Evolutionary conservation across 768 basidiomycete species (phyloP).

Genomic region (Baorangia bicolor): DNA sequence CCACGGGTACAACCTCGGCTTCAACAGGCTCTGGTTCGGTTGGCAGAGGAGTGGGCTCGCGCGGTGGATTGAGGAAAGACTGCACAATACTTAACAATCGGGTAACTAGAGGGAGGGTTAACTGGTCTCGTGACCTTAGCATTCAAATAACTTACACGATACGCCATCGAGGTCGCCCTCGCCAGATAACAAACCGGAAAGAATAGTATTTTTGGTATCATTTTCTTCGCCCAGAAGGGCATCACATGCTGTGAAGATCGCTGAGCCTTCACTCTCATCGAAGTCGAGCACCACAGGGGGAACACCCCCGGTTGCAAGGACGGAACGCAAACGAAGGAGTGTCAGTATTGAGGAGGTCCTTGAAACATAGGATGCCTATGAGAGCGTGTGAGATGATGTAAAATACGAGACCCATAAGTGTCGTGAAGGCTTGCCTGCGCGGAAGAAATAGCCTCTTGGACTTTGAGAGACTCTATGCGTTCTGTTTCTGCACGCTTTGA

Average conservation of each 20-base stretch:
- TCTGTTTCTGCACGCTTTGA: conserved; percentile 56
- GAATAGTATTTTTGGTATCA: conserved; percentile 47
- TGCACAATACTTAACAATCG: conserved; percentile 59
- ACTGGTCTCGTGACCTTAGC: conserved; percentile 2
- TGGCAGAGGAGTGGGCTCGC: conserved; percentile 33
- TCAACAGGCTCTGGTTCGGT: conserved; percentile 32
- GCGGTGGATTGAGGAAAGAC: conserved; percentile 50
- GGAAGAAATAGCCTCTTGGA: conserved; percentile 54
- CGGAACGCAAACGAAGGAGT: conserved; percentile 57
- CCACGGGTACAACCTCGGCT: conserved; percentile 26
- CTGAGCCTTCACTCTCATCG: conserved; percentile 50
- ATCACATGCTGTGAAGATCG: conserved; percentile 52
- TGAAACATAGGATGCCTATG: conserved; percentile 43
- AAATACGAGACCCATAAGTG: background rate
- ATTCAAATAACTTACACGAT: conserved; percentile 48
- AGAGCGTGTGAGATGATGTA: background rate
- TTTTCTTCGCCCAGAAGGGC: conserved; percentile 56
- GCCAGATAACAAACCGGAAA: conserved; percentile 57
- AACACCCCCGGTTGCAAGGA: conserved; percentile 45
- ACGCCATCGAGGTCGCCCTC: conserved; percentile 62
- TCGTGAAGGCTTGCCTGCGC: conserved; percentile 48
- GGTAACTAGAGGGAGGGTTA: conserved; percentile 44
- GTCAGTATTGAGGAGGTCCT: conserved; percentile 53
- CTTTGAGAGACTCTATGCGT: conserved; percentile 52
- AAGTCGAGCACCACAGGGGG: conserved; percentile 43